phyloP scores from a whole-genome alignment of 2,329 filamentous ascomycete genomes.

The Fusarium udum region DNA sequence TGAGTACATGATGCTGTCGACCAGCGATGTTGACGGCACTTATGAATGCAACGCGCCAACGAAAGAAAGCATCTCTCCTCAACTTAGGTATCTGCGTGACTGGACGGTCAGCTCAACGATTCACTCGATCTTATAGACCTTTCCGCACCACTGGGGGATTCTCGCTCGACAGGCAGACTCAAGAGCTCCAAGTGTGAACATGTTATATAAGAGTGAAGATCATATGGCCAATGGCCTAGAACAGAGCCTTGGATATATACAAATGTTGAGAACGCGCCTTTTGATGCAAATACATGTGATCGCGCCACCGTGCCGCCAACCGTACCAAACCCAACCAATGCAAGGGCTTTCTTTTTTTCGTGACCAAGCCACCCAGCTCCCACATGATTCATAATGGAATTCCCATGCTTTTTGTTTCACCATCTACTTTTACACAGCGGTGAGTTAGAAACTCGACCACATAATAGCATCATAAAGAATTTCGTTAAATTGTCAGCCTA shows the following conservation, averaged over 20 bases:
- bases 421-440: constrained; percentile 37
- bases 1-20: constrained; percentile 3
- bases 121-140: neutral
- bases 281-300: constrained; percentile 39
- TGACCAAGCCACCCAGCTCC: constrained; percentile 18
- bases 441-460: constrained; percentile 26
- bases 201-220: constrained; percentile 44
- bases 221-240: constrained; percentile 31
- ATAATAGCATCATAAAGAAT: constrained; percentile 22
- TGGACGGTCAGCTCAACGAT: neutral
- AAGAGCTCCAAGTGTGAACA: constrained; percentile 11
- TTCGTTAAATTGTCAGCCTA: constrained; percentile 23
- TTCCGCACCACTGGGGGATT: neutral
- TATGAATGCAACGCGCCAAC: constrained; percentile 29
- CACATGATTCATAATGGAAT: constrained; percentile 32
- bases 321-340: constrained; percentile 30
- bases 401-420: constrained; percentile 29
- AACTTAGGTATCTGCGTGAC: neutral
- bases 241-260: constrained; percentile 35
- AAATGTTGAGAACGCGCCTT: constrained; percentile 39
- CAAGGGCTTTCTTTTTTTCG: constrained; percentile 6
- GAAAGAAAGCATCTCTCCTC: constrained; percentile 1
- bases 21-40: constrained; percentile 18
- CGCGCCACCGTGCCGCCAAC: constrained; percentile 20
- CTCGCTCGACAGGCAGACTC: neutral